phyloP scores from a whole-genome alignment of 257 asterid species.

The Penstemon eatonii region DNA sequence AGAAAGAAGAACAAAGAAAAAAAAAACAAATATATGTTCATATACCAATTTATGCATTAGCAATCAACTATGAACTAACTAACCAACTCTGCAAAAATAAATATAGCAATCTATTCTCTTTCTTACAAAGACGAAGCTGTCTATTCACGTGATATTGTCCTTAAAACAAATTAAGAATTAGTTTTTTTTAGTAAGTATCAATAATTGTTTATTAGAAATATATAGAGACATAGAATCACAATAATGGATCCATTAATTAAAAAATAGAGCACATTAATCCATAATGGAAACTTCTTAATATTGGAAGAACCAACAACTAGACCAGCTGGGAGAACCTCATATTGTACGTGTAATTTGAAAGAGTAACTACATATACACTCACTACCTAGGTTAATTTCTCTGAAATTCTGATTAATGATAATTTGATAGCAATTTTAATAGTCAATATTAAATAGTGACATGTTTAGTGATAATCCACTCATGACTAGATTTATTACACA shows the following conservation, averaged over 20 bases:
- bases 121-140: slow-evolving; percentile 26
- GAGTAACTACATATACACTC: no score
- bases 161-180: neutral
- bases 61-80: neutral
- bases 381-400: no score
- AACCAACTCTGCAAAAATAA: neutral
- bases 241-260: neutral
- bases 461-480: no score
- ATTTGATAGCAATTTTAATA: no score
- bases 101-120: slow-evolving; percentile 14
- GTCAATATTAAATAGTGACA: no score
- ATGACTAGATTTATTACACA: no score
- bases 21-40: neutral
- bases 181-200: neutral
- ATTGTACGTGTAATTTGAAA: neutral
- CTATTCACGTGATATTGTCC: slow-evolving; percentile 20
- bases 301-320: neutral
- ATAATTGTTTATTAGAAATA: neutral
- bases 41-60: neutral
- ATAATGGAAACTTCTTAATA: neutral
- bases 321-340: neutral
- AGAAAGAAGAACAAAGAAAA: neutral
- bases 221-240: neutral
- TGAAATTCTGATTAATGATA: no score
- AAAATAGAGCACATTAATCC: neutral